Evolutionary conservation across 306 rosid genomes (phyloP).

Genomic region (Cucurbita ficifolia): DNA sequence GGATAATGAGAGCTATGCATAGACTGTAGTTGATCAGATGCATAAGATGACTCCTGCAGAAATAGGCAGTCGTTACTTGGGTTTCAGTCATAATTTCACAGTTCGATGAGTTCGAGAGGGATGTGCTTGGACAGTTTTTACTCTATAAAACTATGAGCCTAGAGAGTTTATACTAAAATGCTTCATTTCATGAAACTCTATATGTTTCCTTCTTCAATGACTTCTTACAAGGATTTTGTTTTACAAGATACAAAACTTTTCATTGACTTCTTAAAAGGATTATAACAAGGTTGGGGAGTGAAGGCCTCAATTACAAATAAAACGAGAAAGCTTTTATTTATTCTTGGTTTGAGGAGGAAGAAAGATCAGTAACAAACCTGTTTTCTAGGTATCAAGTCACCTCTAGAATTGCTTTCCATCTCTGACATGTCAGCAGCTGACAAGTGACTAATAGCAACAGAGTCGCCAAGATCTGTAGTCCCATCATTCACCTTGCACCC

Average conservation of each 20-base stretch:
- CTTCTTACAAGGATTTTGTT: background rate
- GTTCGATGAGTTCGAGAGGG: background rate
- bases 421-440: constrained; percentile 20
- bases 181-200: background rate
- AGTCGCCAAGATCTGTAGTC: constrained; percentile 19
- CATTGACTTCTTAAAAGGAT: background rate
- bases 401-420: constrained; percentile 17
- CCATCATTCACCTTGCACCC: constrained; percentile 15
- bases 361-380: constrained; percentile 26
- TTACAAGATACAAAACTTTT: too few species aligned
- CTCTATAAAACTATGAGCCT: background rate
- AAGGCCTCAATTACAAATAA: background rate
- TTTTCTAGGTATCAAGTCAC: constrained; percentile 19
- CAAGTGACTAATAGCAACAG: constrained; percentile 17
- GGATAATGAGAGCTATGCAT: constrained; percentile 28
- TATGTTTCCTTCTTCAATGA: background rate
- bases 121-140: background rate
- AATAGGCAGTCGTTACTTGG: constrained; percentile 14
- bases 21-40: constrained; percentile 27
- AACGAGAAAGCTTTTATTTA: background rate
- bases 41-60: constrained; percentile 42
- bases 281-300: background rate
- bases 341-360: background rate
- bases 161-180: background rate
- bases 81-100: background rate